Evolutionary conservation across 2,329 filamentous ascomycete species (phyloP).

Genomic region (Penicillium palitans): DNA sequence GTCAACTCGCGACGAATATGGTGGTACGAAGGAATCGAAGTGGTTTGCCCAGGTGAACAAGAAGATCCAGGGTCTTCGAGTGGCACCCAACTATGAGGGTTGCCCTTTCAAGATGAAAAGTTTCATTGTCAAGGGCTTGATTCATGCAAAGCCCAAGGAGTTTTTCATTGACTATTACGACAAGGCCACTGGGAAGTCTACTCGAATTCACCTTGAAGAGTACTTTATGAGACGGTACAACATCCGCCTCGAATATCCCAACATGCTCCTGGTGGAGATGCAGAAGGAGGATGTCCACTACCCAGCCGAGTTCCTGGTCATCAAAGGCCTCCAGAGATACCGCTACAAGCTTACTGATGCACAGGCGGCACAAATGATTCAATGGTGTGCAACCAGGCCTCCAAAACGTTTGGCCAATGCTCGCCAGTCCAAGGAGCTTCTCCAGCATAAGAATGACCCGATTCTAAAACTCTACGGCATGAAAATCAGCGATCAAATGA

Average conservation of each 20-base stretch:
- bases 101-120: conserved; percentile 38
- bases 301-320: conserved; percentile 57
- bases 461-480: conserved; percentile 74
- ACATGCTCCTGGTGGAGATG: conserved; percentile 60
- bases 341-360: conserved; percentile 58
- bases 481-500: conserved; percentile 63
- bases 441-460: conserved; percentile 68
- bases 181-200: conserved; percentile 40
- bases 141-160: conserved; percentile 42
- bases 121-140: conserved; percentile 55
- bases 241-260: conserved; percentile 44
- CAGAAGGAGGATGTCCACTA: conserved; percentile 52
- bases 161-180: conserved; percentile 47
- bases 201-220: conserved; percentile 58
- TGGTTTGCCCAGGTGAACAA: conserved; percentile 8
- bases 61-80: conserved; percentile 39
- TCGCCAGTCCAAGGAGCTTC: conserved; percentile 62
- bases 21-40: conserved; percentile 25
- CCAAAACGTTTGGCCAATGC: conserved; percentile 67
- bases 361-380: conserved; percentile 86
- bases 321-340: conserved; percentile 59
- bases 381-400: conserved; percentile 81
- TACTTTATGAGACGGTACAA: conserved; percentile 59
- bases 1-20: conserved; percentile 26
- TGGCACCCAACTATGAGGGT: conserved; percentile 39